phyloP scores from a whole-genome alignment of 345 rosid species.

The Reutealis trisperma region DNA sequence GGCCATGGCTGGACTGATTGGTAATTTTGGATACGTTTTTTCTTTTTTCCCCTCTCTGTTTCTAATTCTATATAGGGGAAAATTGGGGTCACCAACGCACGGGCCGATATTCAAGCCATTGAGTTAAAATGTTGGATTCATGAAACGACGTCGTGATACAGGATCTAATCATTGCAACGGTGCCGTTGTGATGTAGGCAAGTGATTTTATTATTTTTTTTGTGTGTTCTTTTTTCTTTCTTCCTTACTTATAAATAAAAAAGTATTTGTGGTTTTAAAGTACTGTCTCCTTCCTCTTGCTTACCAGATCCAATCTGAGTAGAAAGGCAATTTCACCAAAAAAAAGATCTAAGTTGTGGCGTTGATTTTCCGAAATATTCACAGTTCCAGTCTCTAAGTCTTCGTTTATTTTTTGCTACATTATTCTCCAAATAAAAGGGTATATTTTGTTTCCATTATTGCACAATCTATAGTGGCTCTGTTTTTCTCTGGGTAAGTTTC shows the following conservation, averaged over 20 bases:
- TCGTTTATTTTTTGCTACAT: background rate
- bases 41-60: background rate
- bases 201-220: background rate
- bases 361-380: background rate
- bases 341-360: background rate
- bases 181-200: background rate
- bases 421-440: background rate
- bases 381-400: background rate
- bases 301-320: constrained; percentile 13
- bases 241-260: too few relatives aligned
- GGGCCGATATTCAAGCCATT: background rate
- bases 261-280: background rate
- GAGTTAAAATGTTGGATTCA: too few relatives aligned
- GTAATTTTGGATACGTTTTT: background rate
- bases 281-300: background rate
- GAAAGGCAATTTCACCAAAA: background rate
- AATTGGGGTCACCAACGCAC: constrained; percentile 15
- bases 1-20: constrained; percentile 45
- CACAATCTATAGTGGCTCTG: background rate
- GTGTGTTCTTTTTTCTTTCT: too few relatives aligned
- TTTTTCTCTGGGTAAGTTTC: constrained; percentile 1
- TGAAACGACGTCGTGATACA: too few relatives aligned
- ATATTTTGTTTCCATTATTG: background rate
- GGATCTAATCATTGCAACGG: background rate
- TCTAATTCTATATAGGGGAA: background rate